phyloP scores from a whole-genome alignment of 2,329 filamentous ascomycete genomes.

The Coleophoma crateriformis region DNA sequence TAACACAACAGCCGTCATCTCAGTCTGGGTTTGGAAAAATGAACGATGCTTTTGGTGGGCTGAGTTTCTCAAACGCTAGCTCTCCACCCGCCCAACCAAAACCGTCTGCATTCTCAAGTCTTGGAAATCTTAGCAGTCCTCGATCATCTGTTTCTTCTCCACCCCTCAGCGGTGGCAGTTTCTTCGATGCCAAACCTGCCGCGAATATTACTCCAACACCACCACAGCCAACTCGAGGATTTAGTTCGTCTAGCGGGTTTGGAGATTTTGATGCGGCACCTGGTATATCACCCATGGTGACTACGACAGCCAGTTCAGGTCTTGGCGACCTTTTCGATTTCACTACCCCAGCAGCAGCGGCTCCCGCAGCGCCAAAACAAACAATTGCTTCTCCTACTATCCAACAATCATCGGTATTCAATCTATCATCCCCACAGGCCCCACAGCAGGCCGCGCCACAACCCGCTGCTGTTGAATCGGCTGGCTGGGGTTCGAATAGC shows the following conservation, averaged over 20 bases:
- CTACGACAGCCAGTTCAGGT: constrained; percentile 37
- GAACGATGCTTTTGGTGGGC: constrained; percentile 72
- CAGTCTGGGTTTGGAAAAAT: constrained; percentile 43
- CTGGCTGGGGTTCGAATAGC: constrained; percentile 36
- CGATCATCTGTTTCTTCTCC: constrained; percentile 36
- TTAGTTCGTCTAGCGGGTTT: constrained; percentile 55
- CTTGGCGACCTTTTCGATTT: constrained; percentile 83
- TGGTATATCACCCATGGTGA: constrained; percentile 34
- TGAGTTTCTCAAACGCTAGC: constrained; percentile 53
- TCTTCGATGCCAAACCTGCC: constrained; percentile 73
- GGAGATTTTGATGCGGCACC: constrained; percentile 47
- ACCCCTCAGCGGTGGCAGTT: constrained; percentile 60
- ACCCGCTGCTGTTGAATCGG: constrained; percentile 28
- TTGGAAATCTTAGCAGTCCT: constrained; percentile 36
- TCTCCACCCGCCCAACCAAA: constrained; percentile 35
- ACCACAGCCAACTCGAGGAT: constrained; percentile 41
- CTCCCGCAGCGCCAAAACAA: constrained; percentile 35
- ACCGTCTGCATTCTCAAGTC: constrained; percentile 40
- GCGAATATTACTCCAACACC: constrained; percentile 39
- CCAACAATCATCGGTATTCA: constrained; percentile 65
- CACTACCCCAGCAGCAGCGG: constrained; percentile 35
- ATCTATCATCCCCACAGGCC: constrained; percentile 52
- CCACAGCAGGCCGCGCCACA: constrained; percentile 40
- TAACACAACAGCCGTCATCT: too few species aligned
- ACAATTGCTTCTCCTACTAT: constrained; percentile 27